Evolutionary conservation across 2,329 filamentous ascomycete species (phyloP), one percentile per base, ranked within the genome.

Genomic region (Magnaporthiopsis poae): DNA sequence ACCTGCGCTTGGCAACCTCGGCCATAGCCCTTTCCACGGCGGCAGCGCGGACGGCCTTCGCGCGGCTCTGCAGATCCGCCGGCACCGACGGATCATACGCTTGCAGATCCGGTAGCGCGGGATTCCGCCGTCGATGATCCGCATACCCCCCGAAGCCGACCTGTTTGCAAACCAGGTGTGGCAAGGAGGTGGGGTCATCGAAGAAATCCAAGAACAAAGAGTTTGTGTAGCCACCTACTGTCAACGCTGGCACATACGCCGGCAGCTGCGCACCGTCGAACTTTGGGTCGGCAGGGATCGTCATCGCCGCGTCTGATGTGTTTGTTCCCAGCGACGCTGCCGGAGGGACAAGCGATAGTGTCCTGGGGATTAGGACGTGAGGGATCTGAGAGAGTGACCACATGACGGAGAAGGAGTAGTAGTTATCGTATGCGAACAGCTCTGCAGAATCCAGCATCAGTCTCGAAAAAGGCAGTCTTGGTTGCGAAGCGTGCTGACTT

Each of bases 321-420:
- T 1, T 25, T 25, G 46, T n/a, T 56, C 46, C 46, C 12, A 33
- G 61, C 18, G 21, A 29, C 8, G 61, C 27, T 36, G 61, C 33
- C 61, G 31, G 27, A 7, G 61, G 61, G 2, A 33, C 27, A n/a
- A 62, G 61, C 8, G 12, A 29, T 7, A 27, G 60, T 25, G 60
- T 33, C 33, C 35, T 36, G 31, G 61, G 61, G 27, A 36, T 21
- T 13, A 62, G 61, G 5, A 62, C 61, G 61, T 62, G 61, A 9
- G 61, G 61, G 61, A 62, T 62, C 31, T 62, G 15, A 15, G 61
- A 62, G 25, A 62, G 61, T 18, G 61, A 35, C 61, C 61, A 62
- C 61, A 62, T 62, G 21, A 62, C 11, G 7, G 61, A 33, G 31
- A 62, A 62, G 29, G 61, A 33, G 61, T 18, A 21, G 21, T 62